Conservation (phyloP, 129 eudicot species). For the Centaurea solstitialis region DNA sequence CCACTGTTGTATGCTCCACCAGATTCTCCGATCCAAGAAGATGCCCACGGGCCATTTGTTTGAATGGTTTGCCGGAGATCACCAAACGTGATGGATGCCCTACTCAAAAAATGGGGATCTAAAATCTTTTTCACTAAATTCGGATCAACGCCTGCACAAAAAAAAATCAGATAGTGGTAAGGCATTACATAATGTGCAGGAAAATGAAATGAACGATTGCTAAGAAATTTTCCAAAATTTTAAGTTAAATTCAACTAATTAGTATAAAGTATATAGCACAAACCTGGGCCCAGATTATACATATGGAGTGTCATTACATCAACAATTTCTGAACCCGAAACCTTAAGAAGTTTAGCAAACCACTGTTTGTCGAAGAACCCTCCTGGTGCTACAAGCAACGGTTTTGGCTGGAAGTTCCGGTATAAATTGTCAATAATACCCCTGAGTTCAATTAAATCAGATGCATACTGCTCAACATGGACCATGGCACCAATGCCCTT, state of each 20-base stretch:
- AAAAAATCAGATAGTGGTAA: too few species aligned
- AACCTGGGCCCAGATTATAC: conserved; percentile 87
- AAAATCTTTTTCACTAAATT: conserved; percentile 67
- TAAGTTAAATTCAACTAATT: not conserved
- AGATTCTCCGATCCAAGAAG: conserved; percentile 96
- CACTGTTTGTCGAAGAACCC: conserved; percentile 86
- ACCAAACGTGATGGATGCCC: conserved; percentile 54
- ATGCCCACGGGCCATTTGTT: conserved; percentile 82
- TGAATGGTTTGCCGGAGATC: conserved; percentile 48
- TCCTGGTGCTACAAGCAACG: conserved; percentile 77
- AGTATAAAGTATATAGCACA: not conserved
- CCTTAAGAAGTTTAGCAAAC: conserved; percentile 71
- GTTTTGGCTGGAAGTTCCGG: conserved; percentile 35
- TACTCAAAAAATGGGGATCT: conserved; percentile 64
- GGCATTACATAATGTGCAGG: too few species aligned
- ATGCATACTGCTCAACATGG: conserved; percentile 66
- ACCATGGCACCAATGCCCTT: conserved; percentile 81
- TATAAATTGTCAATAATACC: conserved; percentile 54
- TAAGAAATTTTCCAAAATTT: not conserved
- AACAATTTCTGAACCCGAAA: conserved; percentile 60
- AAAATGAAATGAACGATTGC: not conserved
- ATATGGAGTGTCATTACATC: conserved; percentile 79
- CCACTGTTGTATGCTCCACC: conserved; percentile 97
- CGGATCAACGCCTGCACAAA: conserved; percentile 78
- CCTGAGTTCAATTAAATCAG: conserved; percentile 58